phyloP scores from a whole-genome alignment of 2,329 filamentous ascomycete species.

The Xylaria sp. region DNA sequence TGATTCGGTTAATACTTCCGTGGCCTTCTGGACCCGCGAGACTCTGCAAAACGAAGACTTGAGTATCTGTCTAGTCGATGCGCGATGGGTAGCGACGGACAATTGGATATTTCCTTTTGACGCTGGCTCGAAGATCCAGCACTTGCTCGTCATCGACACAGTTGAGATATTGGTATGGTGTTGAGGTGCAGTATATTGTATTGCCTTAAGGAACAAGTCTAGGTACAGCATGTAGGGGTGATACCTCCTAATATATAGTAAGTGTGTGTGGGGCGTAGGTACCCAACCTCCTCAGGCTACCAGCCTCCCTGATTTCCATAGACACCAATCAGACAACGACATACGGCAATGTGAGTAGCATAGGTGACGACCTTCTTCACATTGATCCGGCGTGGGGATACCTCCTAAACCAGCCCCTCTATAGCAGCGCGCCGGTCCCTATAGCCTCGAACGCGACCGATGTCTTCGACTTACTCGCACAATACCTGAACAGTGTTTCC shows the following conservation, averaged over 20 bases:
- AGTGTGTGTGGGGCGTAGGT: too few species aligned
- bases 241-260: too few species aligned
- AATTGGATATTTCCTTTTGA: not conserved
- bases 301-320: too few species aligned
- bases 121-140: not conserved
- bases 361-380: not conserved
- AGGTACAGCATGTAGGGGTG: too few species aligned
- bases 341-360: not conserved
- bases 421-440: not conserved
- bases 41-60: not conserved
- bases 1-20: not conserved
- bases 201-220: too few species aligned
- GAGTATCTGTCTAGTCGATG: not conserved
- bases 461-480: not conserved
- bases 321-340: not conserved
- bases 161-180: too few species aligned
- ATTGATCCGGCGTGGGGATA: not conserved
- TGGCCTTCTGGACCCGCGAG: not conserved
- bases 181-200: too few species aligned
- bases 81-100: not conserved
- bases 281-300: too few species aligned
- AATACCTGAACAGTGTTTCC: not conserved
- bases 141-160: not conserved
- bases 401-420: not conserved
- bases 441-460: not conserved